These are phyloP conservation scores for Aurantiochytrium sp. DNA, from an alignment of 108 stramenopile species.

Conservation along the genomic window DNA sequence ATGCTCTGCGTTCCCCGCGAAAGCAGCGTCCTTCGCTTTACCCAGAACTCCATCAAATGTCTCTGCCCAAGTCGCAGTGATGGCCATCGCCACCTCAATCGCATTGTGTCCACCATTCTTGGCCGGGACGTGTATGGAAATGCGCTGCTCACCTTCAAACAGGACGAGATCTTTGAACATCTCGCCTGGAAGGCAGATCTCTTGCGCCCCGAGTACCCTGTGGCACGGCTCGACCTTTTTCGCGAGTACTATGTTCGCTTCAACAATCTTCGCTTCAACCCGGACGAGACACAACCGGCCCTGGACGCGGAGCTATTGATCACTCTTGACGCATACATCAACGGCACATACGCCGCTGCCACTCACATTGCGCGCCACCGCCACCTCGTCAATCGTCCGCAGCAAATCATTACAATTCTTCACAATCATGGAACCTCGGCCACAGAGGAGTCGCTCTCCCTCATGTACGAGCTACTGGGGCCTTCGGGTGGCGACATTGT, in stretches of 20 bases:
- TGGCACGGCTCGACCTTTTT: background rate
- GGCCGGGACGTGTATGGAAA: background rate
- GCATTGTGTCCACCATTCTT: background rate
- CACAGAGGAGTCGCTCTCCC: background rate
- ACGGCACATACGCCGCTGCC: background rate
- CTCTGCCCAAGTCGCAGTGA: background rate
- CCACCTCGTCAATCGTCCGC: background rate
- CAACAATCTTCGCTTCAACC: background rate
- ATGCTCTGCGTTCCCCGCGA: background rate
- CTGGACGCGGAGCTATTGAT: background rate
- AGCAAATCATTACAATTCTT: background rate
- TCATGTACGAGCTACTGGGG: background rate
- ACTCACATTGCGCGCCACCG: background rate
- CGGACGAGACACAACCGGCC: background rate
- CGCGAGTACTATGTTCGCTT: background rate
- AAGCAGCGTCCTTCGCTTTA: background rate
- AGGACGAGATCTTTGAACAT: background rate
- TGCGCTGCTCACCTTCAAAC: background rate
- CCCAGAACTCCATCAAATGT: background rate
- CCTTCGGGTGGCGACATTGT: background rate
- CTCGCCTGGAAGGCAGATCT: background rate
- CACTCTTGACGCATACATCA: background rate
- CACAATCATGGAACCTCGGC: background rate
- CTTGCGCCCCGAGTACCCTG: slow-evolving; percentile 6
- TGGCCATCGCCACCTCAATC: background rate